A percentile compares a stretch with the other conserved stretches of the same genome.
Conservation (phyloP, 2,329 filamentous ascomycete genomes). For the Fusarium palustre region DNA sequence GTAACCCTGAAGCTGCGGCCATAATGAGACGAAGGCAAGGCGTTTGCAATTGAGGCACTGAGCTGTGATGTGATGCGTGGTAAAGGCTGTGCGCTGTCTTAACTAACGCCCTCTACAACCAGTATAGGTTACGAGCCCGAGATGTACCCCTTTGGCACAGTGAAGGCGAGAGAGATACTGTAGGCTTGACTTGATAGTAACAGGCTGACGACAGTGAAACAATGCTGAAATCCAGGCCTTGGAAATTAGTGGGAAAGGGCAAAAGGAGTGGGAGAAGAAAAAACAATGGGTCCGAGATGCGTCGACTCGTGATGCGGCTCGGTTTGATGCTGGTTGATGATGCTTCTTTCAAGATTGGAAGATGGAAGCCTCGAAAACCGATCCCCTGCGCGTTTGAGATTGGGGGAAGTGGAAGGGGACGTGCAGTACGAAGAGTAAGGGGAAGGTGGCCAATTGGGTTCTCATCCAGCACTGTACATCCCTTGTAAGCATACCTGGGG, state of each 20-base stretch:
- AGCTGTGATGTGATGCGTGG: neutral
- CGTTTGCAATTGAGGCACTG: neutral
- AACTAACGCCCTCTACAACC: constrained; percentile 12
- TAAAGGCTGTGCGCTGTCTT: constrained; percentile 11
- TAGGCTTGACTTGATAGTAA: neutral
- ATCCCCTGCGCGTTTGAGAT: constrained; percentile 17
- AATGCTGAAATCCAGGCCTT: constrained; percentile 11
- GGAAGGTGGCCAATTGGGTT: constrained; percentile 24
- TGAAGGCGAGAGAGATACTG: neutral
- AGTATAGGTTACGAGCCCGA: constrained; percentile 10
- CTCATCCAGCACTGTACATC: constrained; percentile 16
- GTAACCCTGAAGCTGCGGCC: constrained; percentile 33
- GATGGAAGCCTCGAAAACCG: constrained; percentile 12
- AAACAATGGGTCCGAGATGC: constrained; percentile 5
- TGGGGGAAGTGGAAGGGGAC: neutral
- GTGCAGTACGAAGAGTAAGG: constrained; percentile 5
- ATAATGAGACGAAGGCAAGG: constrained; percentile 20
- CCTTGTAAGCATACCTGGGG: neutral
- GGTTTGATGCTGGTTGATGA: constrained; percentile 20
- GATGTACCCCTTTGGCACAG: constrained; percentile 32
- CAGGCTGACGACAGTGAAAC: constrained; percentile 9
- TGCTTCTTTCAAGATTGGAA: constrained; percentile 32
- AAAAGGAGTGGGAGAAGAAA: neutral
- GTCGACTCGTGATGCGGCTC: constrained; percentile 9
- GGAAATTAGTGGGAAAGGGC: neutral